Base-by-base conservation (phyloP, 2,329 filamentous ascomycete species). In the Penicillium sp. region DNA sequence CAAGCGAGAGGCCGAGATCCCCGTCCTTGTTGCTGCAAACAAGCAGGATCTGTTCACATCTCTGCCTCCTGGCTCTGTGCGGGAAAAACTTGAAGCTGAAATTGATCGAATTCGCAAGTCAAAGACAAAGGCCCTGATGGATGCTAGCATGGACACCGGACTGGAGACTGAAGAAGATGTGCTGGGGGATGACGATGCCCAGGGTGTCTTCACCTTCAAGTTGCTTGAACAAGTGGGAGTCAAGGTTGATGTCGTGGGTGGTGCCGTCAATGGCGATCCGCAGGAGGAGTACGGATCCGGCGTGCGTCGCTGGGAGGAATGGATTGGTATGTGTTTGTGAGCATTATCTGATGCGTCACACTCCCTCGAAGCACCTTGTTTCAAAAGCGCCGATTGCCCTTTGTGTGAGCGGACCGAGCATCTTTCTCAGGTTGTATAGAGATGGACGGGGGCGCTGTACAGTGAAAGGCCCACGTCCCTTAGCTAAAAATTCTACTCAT, bases 21-120 rank as follows among this genome's bases (percentile, higher is more conserved):
- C 89, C 0, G 81, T 99, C 7, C 80, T 99, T 33, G 78, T 99
- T 31, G 92, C 91, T 1, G 92, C 91, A 49, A 99, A 97, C 74
- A 99, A 99, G 80, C 82, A 91, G 68, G 94, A 99, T 70, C 80
- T 99, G 1, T 99, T 99, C 70, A 96, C 94, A 0, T 90, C 93
- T 7, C 76, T 96, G 47, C 94, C 94, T 0, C 83, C 89, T 0
- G 81, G 82, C 6, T 78, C 95, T 29, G 89, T 96, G 53, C 87
- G 84, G 71, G 80, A 80, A 48, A 84, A 82, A 58, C 78, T 99
- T 13, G 92, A 97, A 74, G 78, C 81, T 12, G 93, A 96, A 70
- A 84, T 97, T 54, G 84, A 86, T 24, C 84, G 87, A 45, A 87
- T 97, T 47, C 83, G 93, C 44, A 79, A 80, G 52, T 89, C 88